Conservation (phyloP, 345 rosid species). For the Ceriops zippeliana region DNA sequence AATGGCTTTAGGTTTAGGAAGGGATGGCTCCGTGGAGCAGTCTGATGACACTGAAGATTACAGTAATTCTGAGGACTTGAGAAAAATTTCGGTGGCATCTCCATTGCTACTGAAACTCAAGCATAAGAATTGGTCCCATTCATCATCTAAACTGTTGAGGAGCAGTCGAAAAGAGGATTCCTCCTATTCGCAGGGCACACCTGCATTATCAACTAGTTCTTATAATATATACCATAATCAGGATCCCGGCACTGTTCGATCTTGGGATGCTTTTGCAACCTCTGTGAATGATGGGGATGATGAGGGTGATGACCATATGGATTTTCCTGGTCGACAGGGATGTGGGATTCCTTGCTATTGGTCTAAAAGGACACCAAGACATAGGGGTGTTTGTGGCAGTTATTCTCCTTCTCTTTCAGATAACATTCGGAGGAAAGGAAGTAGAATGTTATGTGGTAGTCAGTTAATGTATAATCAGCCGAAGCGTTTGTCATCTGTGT, state of each 20-base stretch:
- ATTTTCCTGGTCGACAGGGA: conserved; percentile 79
- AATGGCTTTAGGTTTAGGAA: conserved; percentile 39
- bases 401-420: conserved; percentile 91
- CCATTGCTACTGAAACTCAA: conserved; percentile 62
- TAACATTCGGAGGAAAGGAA: conserved; percentile 79
- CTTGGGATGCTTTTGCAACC: conserved; percentile 88
- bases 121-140: conserved; percentile 57
- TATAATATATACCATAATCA: conserved; percentile 52
- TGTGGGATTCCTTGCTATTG: conserved; percentile 97
- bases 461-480: conserved; percentile 55
- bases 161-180: conserved; percentile 57
- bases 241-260: conserved; percentile 66
- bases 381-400: conserved; percentile 63
- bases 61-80: conserved; percentile 53
- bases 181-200: conserved; percentile 76
- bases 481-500: conserved; percentile 42
- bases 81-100: conserved; percentile 51
- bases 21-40: conserved; percentile 45
- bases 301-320: conserved; percentile 68
- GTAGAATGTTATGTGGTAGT: conserved; percentile 73
- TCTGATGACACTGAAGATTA: conserved; percentile 72
- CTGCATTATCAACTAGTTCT: conserved; percentile 84
- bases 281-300: conserved; percentile 77
- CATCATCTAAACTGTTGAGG: conserved; percentile 56
- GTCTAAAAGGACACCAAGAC: conserved; percentile 74